A percentile compares a stretch with the other conserved stretches of the same genome.
These are phyloP conservation scores for Exophiala sideris DNA, from an alignment of 2,329 filamentous ascomycete genomes.

Conservation along the genomic window DNA sequence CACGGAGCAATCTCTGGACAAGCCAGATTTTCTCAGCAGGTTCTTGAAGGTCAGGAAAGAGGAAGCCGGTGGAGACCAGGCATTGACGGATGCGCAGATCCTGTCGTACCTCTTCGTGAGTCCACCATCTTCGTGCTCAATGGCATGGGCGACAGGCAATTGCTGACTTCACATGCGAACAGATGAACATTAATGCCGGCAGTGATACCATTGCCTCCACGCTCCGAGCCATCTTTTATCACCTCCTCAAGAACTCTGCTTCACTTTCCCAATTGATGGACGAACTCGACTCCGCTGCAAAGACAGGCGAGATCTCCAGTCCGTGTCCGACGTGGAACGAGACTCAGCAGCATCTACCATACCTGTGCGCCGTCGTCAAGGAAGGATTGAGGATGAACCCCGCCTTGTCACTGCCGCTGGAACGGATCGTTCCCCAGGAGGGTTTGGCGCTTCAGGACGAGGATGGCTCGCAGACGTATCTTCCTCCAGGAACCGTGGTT, in stretches of 20 bases:
- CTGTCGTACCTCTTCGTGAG: slow-evolving; percentile 25
- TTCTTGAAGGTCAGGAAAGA: slow-evolving; percentile 27
- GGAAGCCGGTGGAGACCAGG: slow-evolving; percentile 10
- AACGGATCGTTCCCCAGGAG: slow-evolving; percentile 34
- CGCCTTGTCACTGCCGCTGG: slow-evolving; percentile 34
- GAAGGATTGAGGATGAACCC: slow-evolving; percentile 40
- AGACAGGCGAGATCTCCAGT: slow-evolving; percentile 26
- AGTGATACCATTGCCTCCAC: slow-evolving; percentile 77
- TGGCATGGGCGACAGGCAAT: too few species aligned
- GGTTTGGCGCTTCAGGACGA: slow-evolving; percentile 33
- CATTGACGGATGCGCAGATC: slow-evolving; percentile 22
- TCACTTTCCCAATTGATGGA: slow-evolving; percentile 28
- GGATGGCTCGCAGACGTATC: slow-evolving; percentile 16
- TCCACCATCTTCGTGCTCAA: not conserved
- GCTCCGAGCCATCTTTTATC: slow-evolving; percentile 70
- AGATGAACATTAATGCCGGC: slow-evolving; percentile 53
- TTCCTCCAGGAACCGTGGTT: slow-evolving; percentile 32
- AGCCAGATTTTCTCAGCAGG: slow-evolving; percentile 28
- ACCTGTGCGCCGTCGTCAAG: slow-evolving; percentile 36
- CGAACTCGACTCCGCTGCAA: slow-evolving; percentile 30
- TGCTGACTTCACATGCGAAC: not conserved
- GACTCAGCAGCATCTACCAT: slow-evolving; percentile 32
- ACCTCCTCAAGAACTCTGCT: slow-evolving; percentile 61
- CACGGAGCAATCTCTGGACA: slow-evolving; percentile 9
- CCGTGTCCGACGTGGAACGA: slow-evolving; percentile 32